Conservation (phyloP, 2,329 filamentous ascomycete genomes). For the Chaetothyriales sp. region DNA sequence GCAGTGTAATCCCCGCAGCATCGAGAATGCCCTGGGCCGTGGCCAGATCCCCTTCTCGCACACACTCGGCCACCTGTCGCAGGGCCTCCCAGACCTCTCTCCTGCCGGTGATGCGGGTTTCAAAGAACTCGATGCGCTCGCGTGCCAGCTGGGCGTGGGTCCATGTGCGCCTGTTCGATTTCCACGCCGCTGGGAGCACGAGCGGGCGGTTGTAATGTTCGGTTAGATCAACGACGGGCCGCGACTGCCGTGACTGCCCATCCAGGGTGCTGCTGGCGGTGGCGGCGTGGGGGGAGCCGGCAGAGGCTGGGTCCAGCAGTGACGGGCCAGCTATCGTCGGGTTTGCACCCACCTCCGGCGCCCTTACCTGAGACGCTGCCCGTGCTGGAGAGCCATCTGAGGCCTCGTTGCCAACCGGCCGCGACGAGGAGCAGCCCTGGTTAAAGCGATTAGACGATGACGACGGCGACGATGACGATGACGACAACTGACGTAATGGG, state of each 20-base stretch:
- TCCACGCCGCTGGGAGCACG: slow-evolving; percentile 47
- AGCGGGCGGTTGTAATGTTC: slow-evolving; percentile 59
- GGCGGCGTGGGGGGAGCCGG: no score
- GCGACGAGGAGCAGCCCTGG: slow-evolving; percentile 17
- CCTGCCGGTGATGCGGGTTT: slow-evolving; percentile 67
- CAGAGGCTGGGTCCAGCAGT: slow-evolving; percentile 9
- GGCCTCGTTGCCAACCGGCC: slow-evolving; percentile 3
- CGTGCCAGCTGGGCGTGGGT: slow-evolving; percentile 51
- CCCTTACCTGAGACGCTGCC: slow-evolving; percentile 5
- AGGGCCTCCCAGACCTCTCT: slow-evolving; percentile 69
- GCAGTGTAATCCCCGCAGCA: slow-evolving; percentile 60
- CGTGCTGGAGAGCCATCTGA: not conserved
- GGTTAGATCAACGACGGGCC: slow-evolving; percentile 22
- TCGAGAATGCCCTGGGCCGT: slow-evolving; percentile 70
- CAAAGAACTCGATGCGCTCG: slow-evolving; percentile 74
- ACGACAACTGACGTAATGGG: no score
- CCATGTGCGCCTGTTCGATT: slow-evolving; percentile 49
- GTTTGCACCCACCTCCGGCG: slow-evolving; percentile 15
- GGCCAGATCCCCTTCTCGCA: slow-evolving; percentile 47
- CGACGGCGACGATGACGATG: no score
- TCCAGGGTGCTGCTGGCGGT: slow-evolving; percentile 2
- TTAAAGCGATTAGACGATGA: not conserved
- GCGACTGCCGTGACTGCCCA: slow-evolving; percentile 1
- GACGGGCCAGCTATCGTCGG: slow-evolving; percentile 7
- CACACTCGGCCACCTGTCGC: slow-evolving; percentile 48